Percentiles rank a stretch among this genome's conserved stretches.
phyloP scores from a whole-genome alignment of 257 asterid species.

The Ilex asprella region DNA sequence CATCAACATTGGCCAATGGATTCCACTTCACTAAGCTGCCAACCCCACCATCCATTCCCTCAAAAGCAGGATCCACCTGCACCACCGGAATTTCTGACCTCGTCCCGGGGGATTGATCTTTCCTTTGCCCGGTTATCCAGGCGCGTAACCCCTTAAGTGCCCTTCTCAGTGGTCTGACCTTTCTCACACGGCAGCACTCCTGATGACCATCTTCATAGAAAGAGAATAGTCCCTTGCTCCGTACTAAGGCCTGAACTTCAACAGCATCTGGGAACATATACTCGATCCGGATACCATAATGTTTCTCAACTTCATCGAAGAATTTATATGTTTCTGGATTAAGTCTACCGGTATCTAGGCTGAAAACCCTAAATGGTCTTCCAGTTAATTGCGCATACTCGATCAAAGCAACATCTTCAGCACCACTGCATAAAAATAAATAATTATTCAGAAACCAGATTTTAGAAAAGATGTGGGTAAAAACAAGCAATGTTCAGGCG shows the following conservation, averaged over 20 bases:
- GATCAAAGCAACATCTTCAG: slow-evolving; percentile 83
- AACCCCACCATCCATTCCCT: slow-evolving; percentile 66
- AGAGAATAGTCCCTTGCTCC: slow-evolving; percentile 81
- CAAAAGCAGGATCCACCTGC: slow-evolving; percentile 79
- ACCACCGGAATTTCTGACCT: slow-evolving; percentile 75
- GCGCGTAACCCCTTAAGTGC: slow-evolving; percentile 81
- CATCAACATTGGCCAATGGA: slow-evolving; percentile 65
- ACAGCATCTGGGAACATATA: slow-evolving; percentile 85
- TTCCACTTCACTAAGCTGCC: slow-evolving; percentile 95
- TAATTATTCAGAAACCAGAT: slow-evolving; percentile 7
- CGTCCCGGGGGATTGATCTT: slow-evolving; percentile 94
- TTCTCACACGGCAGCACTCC: slow-evolving; percentile 88
- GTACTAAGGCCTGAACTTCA: slow-evolving; percentile 75
- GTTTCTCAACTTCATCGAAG: slow-evolving; percentile 76
- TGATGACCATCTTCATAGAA: slow-evolving; percentile 92
- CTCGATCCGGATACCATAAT: slow-evolving; percentile 61
- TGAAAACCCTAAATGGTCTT: slow-evolving; percentile 76
- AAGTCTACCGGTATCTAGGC: slow-evolving; percentile 82
- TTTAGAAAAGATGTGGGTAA: not conserved
- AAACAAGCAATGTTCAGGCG: no score
- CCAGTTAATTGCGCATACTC: slow-evolving; percentile 85
- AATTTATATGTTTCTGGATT: slow-evolving; percentile 75
- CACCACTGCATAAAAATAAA: slow-evolving; percentile 51
- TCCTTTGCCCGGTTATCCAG: slow-evolving; percentile 89
- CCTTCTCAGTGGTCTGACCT: slow-evolving; percentile 67